These are phyloP conservation scores for Lactuca saligna DNA, from an alignment of 129 eudicot species.

Conservation along the genomic window DNA sequence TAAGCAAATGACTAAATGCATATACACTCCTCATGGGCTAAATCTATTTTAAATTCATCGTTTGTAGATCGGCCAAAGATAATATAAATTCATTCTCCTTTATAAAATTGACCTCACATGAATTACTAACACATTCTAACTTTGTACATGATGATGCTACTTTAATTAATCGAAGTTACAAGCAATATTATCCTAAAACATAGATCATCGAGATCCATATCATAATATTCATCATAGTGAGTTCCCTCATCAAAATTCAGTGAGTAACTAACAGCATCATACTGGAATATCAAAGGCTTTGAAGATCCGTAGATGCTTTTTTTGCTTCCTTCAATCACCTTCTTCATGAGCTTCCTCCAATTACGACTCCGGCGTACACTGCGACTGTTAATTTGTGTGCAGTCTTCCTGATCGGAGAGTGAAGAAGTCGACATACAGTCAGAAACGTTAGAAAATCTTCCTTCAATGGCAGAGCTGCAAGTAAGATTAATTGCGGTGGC, in stretches of 20 bases:
- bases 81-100: no score
- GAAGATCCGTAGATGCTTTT: slow-evolving; percentile 29
- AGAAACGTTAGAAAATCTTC: slow-evolving; percentile 14
- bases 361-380: slow-evolving; percentile 20
- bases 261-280: slow-evolving; percentile 64
- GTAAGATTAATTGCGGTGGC: not conserved
- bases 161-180: not conserved
- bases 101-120: no score
- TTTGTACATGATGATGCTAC: not conserved
- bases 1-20: no score
- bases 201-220: slow-evolving; percentile 12
- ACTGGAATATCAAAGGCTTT: slow-evolving; percentile 38
- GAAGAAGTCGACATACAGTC: slow-evolving; percentile 6
- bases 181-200: not conserved
- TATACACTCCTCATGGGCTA: no score
- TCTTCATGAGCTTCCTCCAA: slow-evolving; percentile 47
- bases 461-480: not conserved
- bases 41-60: no score
- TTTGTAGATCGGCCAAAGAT: no score
- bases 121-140: not conserved
- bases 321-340: slow-evolving; percentile 46
- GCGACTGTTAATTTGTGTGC: not conserved
- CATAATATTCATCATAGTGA: slow-evolving; percentile 12
- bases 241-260: slow-evolving; percentile 78
- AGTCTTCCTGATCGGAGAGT: not conserved